A percentile compares a stretch with the other conserved stretches of the same genome.
Conservation (phyloP, 768 basidiomycete genomes). For the Suillus cothurnatus region DNA sequence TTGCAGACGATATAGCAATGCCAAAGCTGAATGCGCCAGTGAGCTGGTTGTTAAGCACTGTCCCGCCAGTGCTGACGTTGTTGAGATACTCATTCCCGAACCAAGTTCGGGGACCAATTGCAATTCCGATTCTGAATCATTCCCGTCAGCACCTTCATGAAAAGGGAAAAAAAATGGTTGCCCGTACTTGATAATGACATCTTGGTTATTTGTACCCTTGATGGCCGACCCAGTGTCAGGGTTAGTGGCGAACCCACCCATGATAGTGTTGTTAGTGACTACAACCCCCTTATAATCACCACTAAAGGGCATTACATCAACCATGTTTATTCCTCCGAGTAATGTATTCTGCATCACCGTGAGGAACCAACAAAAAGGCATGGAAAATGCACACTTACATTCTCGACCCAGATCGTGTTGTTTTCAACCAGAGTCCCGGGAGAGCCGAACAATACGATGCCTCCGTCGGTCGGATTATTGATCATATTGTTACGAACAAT, state of each 20-base stretch:
- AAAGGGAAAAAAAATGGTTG: background rate
- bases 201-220: conserved; percentile 56
- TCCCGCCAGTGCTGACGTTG: conserved; percentile 55
- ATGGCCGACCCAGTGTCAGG: conserved; percentile 38
- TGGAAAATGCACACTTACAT: conserved; percentile 42
- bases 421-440: conserved; percentile 74
- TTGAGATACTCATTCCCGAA: conserved; percentile 60
- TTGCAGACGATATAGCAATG: conserved; percentile 63
- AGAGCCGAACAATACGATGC: conserved; percentile 76
- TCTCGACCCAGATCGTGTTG: conserved; percentile 74
- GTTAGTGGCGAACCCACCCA: conserved; percentile 68
- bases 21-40: conserved; percentile 75
- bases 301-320: conserved; percentile 67
- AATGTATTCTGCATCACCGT: conserved; percentile 53
- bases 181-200: conserved; percentile 72
- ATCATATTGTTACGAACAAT: conserved; percentile 70
- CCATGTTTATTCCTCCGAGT: conserved; percentile 78
- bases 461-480: conserved; percentile 76
- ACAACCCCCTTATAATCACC: conserved; percentile 68
- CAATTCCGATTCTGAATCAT: conserved; percentile 68
- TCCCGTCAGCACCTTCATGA: conserved; percentile 12
- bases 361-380: background rate
- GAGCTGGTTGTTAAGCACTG: conserved; percentile 57
- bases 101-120: conserved; percentile 78
- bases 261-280: conserved; percentile 65